Conservation (phyloP, 2,329 filamentous ascomycete genomes). For the Ophiocordyceps robertsii region DNA sequence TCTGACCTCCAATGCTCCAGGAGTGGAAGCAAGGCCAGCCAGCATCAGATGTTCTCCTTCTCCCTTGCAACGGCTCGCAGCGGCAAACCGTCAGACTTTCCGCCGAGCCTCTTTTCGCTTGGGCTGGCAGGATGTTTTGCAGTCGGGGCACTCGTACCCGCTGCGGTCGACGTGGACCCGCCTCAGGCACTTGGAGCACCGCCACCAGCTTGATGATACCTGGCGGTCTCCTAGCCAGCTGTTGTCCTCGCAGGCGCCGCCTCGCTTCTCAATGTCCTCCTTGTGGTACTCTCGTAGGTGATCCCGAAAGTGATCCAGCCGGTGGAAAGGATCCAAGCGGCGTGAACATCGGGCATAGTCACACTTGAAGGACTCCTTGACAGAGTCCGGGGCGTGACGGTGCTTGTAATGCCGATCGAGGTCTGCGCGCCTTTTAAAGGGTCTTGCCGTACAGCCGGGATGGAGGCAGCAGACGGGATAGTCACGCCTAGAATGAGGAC, state of each 20-base stretch:
- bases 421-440: constrained; percentile 40
- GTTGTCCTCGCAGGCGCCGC: constrained; percentile 16
- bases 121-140: constrained; percentile 31
- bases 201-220: constrained; percentile 33
- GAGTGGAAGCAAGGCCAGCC: too few relatives aligned
- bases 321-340: constrained; percentile 30
- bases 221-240: constrained; percentile 26
- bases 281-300: constrained; percentile 42
- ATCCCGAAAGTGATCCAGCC: constrained; percentile 43
- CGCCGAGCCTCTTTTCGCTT: constrained; percentile 24
- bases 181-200: constrained; percentile 37
- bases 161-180: constrained; percentile 26
- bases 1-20: too few relatives aligned
- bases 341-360: constrained; percentile 38
- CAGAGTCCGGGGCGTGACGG: constrained; percentile 27
- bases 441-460: constrained; percentile 26
- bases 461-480: constrained; percentile 24
- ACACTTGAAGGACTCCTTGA: constrained; percentile 32
- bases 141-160: constrained; percentile 32
- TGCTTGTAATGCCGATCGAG: constrained; percentile 38
- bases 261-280: constrained; percentile 38
- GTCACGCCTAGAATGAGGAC: constrained; percentile 11
- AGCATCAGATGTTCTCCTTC: too few relatives aligned
- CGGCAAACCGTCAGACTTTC: constrained; percentile 4
- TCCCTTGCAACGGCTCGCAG: too few relatives aligned